Percentiles rank a stretch among this genome's conserved stretches.
These are phyloP conservation scores for Phytophthora kernoviae DNA, from an alignment of 352 stramenopile genomes.

Conservation along the genomic window DNA sequence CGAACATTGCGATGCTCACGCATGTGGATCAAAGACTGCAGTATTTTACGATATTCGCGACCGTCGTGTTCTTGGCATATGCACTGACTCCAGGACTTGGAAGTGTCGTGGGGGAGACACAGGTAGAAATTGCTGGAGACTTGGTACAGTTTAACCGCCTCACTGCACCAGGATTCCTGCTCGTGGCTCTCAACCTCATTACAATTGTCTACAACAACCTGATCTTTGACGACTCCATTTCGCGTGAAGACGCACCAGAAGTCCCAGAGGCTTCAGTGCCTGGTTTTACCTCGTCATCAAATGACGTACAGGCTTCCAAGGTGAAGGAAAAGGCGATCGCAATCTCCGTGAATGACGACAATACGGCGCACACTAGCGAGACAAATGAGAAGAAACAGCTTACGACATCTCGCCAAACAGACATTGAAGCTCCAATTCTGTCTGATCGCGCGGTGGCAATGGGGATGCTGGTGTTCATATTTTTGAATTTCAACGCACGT, in stretches of 20 bases:
- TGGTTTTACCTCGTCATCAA: neutral
- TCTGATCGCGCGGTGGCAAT: constrained; percentile 40
- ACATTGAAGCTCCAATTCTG: constrained; percentile 12
- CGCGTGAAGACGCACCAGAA: constrained; percentile 42
- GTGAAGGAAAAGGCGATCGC: constrained; percentile 7
- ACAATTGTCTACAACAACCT: constrained; percentile 50
- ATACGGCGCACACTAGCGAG: neutral
- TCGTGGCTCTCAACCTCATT: constrained; percentile 52
- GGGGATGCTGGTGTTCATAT: constrained; percentile 66
- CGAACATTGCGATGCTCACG: constrained; percentile 72
- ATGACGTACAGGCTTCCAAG: neutral
- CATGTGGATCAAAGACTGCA: constrained; percentile 56
- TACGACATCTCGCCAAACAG: neutral
- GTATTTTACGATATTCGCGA: constrained; percentile 74
- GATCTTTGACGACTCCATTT: constrained; percentile 58
- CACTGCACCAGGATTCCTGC: constrained; percentile 59
- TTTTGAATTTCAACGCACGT: constrained; percentile 64
- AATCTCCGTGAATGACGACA: constrained; percentile 6
- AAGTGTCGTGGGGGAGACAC: constrained; percentile 48
- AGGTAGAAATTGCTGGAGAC: constrained; percentile 40
- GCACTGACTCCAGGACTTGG: constrained; percentile 68
- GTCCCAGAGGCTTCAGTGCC: constrained; percentile 3
- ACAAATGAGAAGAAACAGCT: neutral
- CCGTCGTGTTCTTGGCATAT: constrained; percentile 75
- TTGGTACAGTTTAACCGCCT: constrained; percentile 63